These are phyloP conservation scores for Eremochloa ophiuroides DNA, from an alignment of 176 grass and related monocot genomes.

Conservation along the genomic window DNA sequence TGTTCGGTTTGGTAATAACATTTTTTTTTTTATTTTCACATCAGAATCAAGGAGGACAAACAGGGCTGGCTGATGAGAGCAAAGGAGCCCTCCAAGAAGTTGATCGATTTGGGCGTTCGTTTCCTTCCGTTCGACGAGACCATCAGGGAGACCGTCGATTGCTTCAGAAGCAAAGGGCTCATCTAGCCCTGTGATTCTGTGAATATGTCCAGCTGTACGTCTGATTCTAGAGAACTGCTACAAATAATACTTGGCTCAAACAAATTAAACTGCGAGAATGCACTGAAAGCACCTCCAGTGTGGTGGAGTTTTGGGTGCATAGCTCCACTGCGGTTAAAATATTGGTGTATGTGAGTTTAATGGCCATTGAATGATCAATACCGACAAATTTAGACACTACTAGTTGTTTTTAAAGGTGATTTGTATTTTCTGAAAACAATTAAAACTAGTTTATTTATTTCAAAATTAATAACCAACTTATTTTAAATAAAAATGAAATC, in stretches of 20 bases:
- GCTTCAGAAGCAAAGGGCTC: slow-evolving; percentile 45
- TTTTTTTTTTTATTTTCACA: background rate
- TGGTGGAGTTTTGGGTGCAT: background rate
- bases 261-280: background rate
- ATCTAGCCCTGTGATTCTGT: slow-evolving; percentile 36
- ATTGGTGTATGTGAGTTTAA: background rate
- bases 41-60: slow-evolving; percentile 51
- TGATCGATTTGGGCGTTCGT: slow-evolving; percentile 44
- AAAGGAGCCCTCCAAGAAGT: slow-evolving; percentile 41
- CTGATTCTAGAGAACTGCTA: background rate
- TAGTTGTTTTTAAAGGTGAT: background rate
- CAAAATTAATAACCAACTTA: background rate
- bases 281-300: background rate
- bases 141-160: slow-evolving; percentile 42
- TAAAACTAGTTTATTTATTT: background rate
- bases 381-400: no score
- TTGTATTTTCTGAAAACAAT: background rate
- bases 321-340: background rate
- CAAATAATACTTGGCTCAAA: background rate
- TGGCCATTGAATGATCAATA: background rate
- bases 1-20: background rate
- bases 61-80: slow-evolving; percentile 42
- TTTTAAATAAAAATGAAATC: background rate
- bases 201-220: background rate
- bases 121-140: slow-evolving; percentile 35